Evolutionary conservation across 768 basidiomycete species (phyloP).

Genomic region (Cyclocybe cylindracea): DNA sequence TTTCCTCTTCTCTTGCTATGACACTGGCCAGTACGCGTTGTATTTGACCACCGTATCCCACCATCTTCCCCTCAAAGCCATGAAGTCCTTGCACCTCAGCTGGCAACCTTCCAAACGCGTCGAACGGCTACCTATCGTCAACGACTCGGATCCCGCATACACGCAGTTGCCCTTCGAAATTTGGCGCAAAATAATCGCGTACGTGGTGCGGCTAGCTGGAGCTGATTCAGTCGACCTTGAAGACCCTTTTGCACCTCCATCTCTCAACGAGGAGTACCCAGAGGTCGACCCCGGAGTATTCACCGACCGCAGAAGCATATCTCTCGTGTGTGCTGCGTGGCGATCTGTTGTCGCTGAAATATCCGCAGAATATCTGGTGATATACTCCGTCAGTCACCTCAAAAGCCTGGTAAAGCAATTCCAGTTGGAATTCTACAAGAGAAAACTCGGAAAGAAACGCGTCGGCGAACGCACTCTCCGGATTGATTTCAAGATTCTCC

Average conservation of each 20-base stretch:
- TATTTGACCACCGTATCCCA: not conserved
- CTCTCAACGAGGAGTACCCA: conserved; percentile 27
- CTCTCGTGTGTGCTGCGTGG: conserved; percentile 41
- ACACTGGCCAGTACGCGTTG: not conserved
- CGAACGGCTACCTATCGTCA: not conserved
- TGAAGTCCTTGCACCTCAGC: not conserved
- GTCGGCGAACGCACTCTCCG: conserved; percentile 42
- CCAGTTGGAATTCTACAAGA: conserved; percentile 21
- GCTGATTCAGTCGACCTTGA: conserved; percentile 31
- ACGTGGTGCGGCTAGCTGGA: conserved; percentile 33
- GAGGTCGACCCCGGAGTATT: conserved; percentile 31
- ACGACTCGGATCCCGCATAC: not conserved
- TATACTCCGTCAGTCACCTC: conserved; percentile 37
- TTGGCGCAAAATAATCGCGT: conserved; percentile 40
- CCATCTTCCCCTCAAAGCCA: not conserved
- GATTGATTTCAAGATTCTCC: conserved; percentile 41
- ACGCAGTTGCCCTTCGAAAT: conserved; percentile 17
- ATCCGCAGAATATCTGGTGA: conserved; percentile 39
- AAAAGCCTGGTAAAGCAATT: conserved; percentile 32
- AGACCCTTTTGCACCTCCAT: conserved; percentile 38
- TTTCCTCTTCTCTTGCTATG: no score
- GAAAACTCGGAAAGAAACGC: conserved; percentile 19
- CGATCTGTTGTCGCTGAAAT: conserved; percentile 36
- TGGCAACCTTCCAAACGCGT: conserved; percentile 2
- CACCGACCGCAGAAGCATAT: conserved; percentile 29